Conservation (phyloP, 176 grass and related monocot species). For the Elymus sibiricus region DNA sequence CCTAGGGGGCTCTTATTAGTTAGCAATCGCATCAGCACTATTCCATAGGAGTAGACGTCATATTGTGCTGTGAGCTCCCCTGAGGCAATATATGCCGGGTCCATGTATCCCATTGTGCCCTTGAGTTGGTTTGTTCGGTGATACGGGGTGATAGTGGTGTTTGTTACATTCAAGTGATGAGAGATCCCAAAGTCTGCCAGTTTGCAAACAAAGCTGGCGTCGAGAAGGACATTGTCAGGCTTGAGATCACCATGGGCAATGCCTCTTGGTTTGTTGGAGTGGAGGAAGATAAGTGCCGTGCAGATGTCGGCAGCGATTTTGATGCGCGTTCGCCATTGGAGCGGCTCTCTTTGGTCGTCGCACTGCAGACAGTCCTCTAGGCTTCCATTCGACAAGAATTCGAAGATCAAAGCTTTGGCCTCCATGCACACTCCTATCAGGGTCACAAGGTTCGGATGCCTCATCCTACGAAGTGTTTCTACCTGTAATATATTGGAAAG, state of each 20-base stretch:
- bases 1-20: too few species aligned
- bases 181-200: constrained; percentile 71
- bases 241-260: constrained; percentile 75
- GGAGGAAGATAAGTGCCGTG: constrained; percentile 61
- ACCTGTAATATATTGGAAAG: too few species aligned
- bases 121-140: too few species aligned
- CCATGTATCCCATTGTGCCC: too few species aligned
- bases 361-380: constrained; percentile 50
- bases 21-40: too few species aligned
- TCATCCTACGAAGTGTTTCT: too few species aligned
- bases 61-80: too few species aligned
- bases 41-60: too few species aligned
- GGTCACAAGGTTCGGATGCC: too few species aligned
- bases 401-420: constrained; percentile 44
- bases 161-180: constrained; percentile 46
- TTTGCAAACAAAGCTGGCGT: constrained; percentile 33
- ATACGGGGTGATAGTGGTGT: too few species aligned
- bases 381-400: constrained; percentile 54
- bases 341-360: constrained; percentile 5
- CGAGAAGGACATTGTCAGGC: constrained; percentile 62
- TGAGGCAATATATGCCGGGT: too few species aligned
- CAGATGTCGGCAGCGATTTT: constrained; percentile 56
- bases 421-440: constrained; percentile 61
- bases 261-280: constrained; percentile 40
- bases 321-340: constrained; percentile 46